Percentiles rank a stretch among this genome's conserved stretches.
phyloP scores from a whole-genome alignment of 2,329 filamentous ascomycete species.

The Madurella mycetomatis region DNA sequence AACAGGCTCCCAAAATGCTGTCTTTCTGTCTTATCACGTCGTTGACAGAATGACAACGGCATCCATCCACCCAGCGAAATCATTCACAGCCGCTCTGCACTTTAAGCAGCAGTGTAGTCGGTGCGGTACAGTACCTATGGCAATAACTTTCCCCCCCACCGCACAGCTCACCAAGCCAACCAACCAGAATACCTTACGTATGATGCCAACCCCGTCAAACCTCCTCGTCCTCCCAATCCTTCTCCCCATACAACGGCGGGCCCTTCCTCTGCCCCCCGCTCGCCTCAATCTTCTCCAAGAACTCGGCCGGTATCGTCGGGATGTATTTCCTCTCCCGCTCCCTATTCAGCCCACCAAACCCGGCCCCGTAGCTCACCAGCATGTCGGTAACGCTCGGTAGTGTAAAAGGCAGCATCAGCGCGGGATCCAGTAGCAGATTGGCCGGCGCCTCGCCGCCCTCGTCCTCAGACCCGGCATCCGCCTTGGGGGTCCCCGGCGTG shows the following conservation, averaged over 20 bases:
- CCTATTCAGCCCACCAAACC: constrained; percentile 86
- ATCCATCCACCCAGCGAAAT: neutral
- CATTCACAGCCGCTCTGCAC: neutral
- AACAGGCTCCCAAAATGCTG: neutral
- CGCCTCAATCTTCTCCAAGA: constrained; percentile 78
- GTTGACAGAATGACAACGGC: neutral
- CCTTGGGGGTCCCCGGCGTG: constrained; percentile 30
- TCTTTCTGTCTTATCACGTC: neutral
- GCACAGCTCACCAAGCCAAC: too few relatives aligned
- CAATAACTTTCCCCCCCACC: constrained; percentile 22
- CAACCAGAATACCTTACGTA: too few relatives aligned
- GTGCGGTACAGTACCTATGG: neutral
- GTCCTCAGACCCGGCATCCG: constrained; percentile 17
- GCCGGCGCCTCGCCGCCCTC: constrained; percentile 61
- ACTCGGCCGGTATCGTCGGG: constrained; percentile 89
- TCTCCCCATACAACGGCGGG: constrained; percentile 56
- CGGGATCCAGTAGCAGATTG: constrained; percentile 78
- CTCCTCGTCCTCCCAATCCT: constrained; percentile 65
- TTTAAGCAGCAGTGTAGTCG: too few relatives aligned
- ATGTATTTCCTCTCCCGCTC: constrained; percentile 94
- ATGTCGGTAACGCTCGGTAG: constrained; percentile 95
- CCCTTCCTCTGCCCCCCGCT: constrained; percentile 38
- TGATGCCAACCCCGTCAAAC: neutral
- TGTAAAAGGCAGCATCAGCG: constrained; percentile 90
- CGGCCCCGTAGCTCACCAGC: constrained; percentile 90